These are phyloP conservation scores for Ophiocordyceps camponoti-floridani DNA, from an alignment of 2,329 filamentous ascomycete genomes.

Conservation along the genomic window DNA sequence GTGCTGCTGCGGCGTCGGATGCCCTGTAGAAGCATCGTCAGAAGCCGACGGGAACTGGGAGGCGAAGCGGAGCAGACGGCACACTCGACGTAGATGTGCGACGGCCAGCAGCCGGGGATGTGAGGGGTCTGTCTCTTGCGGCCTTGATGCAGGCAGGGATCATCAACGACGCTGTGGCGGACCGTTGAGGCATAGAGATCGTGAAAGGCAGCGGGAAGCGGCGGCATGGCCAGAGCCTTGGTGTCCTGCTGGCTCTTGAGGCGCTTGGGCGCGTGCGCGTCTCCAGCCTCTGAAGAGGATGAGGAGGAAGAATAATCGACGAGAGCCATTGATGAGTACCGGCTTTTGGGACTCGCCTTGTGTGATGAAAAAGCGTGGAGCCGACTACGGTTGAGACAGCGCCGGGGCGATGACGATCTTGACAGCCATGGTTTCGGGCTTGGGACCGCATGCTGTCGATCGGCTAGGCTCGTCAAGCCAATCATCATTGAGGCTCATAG, in stretches of 20 bases:
- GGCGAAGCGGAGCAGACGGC: slow-evolving; percentile 17
- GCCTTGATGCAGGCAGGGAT: slow-evolving; percentile 71
- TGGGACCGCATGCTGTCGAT: no score
- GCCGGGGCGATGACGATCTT: no score
- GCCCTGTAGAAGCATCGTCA: slow-evolving; percentile 23
- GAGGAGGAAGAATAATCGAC: slow-evolving; percentile 45
- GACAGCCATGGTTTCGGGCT: no score
- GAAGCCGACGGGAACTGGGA: no score
- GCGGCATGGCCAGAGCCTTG: slow-evolving; percentile 32
- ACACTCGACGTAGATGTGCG: slow-evolving; percentile 89
- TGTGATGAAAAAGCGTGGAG: no score
- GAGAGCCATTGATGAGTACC: slow-evolving; percentile 33
- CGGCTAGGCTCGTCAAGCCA: no score
- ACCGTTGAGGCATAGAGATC: slow-evolving; percentile 77
- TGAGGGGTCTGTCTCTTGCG: slow-evolving; percentile 71
- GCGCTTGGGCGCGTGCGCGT: slow-evolving; percentile 8
- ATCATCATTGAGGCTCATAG: no score
- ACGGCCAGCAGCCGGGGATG: slow-evolving; percentile 79
- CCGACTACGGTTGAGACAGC: no score
- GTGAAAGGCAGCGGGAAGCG: slow-evolving; percentile 65
- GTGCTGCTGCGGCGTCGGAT: slow-evolving; percentile 30
- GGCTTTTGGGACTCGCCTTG: background rate
- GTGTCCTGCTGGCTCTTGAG: background rate
- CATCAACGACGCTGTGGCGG: slow-evolving; percentile 60
- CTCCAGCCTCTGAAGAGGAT: slow-evolving; percentile 9